Percentiles rank a stretch among this genome's conserved stretches.
Evolutionary conservation across 1,284 basidiomycete genomes (phyloP).

Genomic region (Polyporus tsugae): DNA sequence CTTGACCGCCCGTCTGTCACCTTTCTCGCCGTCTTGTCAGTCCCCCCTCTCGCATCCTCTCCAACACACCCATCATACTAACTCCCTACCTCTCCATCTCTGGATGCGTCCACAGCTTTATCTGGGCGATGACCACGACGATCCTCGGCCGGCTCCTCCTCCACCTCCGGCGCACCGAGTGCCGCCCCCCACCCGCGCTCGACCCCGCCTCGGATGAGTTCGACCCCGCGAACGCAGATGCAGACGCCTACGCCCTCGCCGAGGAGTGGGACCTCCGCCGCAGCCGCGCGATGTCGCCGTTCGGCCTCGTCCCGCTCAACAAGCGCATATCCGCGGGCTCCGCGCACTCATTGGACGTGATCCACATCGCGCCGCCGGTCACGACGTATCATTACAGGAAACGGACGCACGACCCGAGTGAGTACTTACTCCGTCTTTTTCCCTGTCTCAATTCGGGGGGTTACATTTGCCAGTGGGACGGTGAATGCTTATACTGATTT

Average conservation of each 20-base stretch:
- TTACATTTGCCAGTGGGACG: no score
- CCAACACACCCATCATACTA: background rate
- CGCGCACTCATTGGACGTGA: background rate
- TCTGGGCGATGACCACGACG: slow-evolving; percentile 39
- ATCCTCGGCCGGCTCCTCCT: slow-evolving; percentile 36
- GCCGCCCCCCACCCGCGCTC: background rate
- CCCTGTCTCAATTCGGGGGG: background rate
- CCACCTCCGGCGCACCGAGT: slow-evolving; percentile 35
- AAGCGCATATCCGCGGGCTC: slow-evolving; percentile 17
- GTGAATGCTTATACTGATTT: background rate
- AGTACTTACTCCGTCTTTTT: background rate
- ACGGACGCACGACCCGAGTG: slow-evolving; percentile 25
- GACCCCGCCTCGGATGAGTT: background rate
- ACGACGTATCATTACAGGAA: slow-evolving; percentile 28
- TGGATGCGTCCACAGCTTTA: slow-evolving; percentile 37
- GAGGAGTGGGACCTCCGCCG: slow-evolving; percentile 24
- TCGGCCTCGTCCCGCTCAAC: slow-evolving; percentile 29
- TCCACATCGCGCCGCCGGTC: slow-evolving; percentile 8
- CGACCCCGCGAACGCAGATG: background rate
- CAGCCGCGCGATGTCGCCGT: slow-evolving; percentile 31
- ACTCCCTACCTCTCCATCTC: background rate
- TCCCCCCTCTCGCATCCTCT: background rate
- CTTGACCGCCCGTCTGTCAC: slow-evolving; percentile 34
- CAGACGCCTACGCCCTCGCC: background rate
- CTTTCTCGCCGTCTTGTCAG: slow-evolving; percentile 40